Base-by-base conservation (phyloP, 2,329 filamentous ascomycete species). In the Colletotrichum sp. region DNA sequence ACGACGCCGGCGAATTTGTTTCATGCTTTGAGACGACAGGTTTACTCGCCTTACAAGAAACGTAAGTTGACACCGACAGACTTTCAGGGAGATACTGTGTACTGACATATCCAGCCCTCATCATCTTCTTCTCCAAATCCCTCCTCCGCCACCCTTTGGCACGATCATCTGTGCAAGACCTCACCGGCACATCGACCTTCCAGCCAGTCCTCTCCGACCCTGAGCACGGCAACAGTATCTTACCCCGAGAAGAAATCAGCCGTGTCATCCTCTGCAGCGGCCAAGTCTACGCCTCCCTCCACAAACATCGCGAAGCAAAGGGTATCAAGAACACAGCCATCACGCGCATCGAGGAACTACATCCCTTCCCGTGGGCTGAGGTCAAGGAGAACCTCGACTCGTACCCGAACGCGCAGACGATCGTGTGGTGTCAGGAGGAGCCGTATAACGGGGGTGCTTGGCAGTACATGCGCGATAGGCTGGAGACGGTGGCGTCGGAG, bases 1-100 rank as follows among this genome's bases (percentile, higher is more conserved):
- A 99, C 96, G n/a, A 94, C 94, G 60, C 97, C 97, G 30, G 92
- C 96, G 78, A 99, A 99, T 86, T 86, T 98, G 83, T 99, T 99
- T 93, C 97, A 99, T 87, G 93, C 96, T 79, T 92, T 99, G 79
- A 94, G 97, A 84, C 93, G 97, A 86, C 97, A 99, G 88, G 98
- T 99, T 93, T 96, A 98, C 90, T 93, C 97, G 82, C 96, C 99
- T 84, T 99, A 99, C 93, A 93, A 97, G 88, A 99, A 99, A 90
- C 97, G 95, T 96, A 90, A 92, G 94, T 28, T 28, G 6, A 28
- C 26, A 28, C 26, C 26, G 26, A 28, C 26, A 28, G 26, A 28
- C 26, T 28, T 28, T 28, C 26, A 28, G 26, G 26, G 26, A 28
- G 26, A 28, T 28, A 28, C 26, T 28, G 26, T 28, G 26, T 28